Evolutionary conservation across 2,329 filamentous ascomycete species (phyloP).

Genomic region (Cladophialophora psammophila): DNA sequence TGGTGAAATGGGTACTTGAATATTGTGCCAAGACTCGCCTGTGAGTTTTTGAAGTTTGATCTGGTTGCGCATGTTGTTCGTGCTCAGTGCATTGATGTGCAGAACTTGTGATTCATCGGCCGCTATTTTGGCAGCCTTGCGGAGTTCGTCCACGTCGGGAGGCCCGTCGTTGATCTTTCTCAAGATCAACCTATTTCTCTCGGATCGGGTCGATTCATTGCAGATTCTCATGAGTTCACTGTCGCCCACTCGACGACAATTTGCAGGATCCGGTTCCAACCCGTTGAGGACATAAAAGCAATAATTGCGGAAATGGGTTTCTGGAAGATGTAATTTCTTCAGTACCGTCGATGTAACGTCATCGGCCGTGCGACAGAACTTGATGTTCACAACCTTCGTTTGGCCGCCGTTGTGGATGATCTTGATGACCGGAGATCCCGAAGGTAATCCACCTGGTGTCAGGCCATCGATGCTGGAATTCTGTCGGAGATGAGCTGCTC

Average conservation of each 20-base stretch:
- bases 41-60: slow-evolving; percentile 88
- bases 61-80: slow-evolving; percentile 77
- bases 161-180: slow-evolving; percentile 91
- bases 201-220: slow-evolving; percentile 81
- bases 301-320: slow-evolving; percentile 92
- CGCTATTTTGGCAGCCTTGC: slow-evolving; percentile 86
- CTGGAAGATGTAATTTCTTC: slow-evolving; percentile 84
- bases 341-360: slow-evolving; percentile 91
- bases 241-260: slow-evolving; percentile 83
- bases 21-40: slow-evolving; percentile 84
- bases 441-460: slow-evolving; percentile 83
- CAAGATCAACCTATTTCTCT: slow-evolving; percentile 88
- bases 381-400: slow-evolving; percentile 92
- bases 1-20: slow-evolving; percentile 87
- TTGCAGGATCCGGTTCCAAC: slow-evolving; percentile 78
- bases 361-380: slow-evolving; percentile 87
- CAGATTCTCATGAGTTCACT: slow-evolving; percentile 90
- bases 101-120: slow-evolving; percentile 82
- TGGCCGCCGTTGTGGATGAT: slow-evolving; percentile 92
- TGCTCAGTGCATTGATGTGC: slow-evolving; percentile 67
- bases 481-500: slow-evolving; percentile 74
- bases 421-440: slow-evolving; percentile 86
- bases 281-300: slow-evolving; percentile 95
- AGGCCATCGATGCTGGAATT: slow-evolving; percentile 85
- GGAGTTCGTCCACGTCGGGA: slow-evolving; percentile 84